These are phyloP conservation scores for Ogataea pilisensis DNA, from an alignment of 805 yeast genomes.

Conservation along the genomic window DNA sequence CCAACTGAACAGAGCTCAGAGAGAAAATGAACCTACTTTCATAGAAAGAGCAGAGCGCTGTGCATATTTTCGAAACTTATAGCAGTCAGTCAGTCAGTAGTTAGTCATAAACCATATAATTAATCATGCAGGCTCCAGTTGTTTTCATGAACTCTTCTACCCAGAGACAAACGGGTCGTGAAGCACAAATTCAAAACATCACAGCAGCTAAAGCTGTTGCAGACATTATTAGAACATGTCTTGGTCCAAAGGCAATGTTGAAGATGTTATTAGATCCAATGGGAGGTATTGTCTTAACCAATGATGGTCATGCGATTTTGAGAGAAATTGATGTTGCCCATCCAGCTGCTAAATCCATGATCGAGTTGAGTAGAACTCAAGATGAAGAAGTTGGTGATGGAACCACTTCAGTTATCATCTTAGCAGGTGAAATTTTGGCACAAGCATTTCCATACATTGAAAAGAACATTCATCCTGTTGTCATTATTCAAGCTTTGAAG, in stretches of 20 bases:
- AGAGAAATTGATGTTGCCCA: conserved; percentile 97
- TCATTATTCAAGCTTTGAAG: conserved; percentile 90
- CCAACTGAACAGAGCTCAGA: too few relatives aligned
- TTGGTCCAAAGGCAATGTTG: conserved; percentile 98
- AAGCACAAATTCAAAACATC: conserved; percentile 94
- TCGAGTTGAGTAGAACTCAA: conserved; percentile 93
- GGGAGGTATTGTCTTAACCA: conserved; percentile 94
- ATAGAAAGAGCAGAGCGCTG: too few relatives aligned
- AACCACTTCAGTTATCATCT: conserved; percentile 89
- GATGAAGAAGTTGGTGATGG: conserved; percentile 97
- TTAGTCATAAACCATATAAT: background rate
- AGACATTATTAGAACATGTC: conserved; percentile 94
- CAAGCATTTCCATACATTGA: conserved; percentile 93
- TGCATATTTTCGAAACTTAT: too few relatives aligned
- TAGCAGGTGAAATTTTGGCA: conserved; percentile 95
- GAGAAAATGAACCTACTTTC: too few relatives aligned
- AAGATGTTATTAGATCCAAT: conserved; percentile 96
- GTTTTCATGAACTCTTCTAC: conserved; percentile 82
- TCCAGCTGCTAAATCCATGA: conserved; percentile 99
- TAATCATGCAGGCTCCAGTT: conserved; percentile 79
- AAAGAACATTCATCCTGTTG: conserved; percentile 94
- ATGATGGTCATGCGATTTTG: conserved; percentile 97
- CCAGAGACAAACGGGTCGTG: conserved; percentile 93
- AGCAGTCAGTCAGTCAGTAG: too few relatives aligned
- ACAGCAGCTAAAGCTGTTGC: conserved; percentile 99